Evolutionary conservation across 2,329 filamentous ascomycete species (phyloP), one percentile per base, ranked within the genome.

Genomic region (Anthostomella pinea): DNA sequence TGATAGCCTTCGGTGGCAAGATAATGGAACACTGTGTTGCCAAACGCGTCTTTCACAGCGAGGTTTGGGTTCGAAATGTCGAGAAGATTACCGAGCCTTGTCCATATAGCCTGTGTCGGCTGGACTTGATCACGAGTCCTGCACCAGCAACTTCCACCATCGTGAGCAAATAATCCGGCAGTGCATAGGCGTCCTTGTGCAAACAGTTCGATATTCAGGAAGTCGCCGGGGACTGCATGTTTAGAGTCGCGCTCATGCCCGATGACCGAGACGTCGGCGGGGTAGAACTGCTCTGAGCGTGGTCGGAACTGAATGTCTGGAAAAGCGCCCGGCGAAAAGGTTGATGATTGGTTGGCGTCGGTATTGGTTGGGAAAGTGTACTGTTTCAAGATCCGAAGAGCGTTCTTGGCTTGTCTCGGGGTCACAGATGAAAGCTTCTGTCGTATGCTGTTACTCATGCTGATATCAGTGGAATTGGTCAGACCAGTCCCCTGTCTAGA

Each of bases 1-100:
- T 47, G 48, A 24, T 46, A 35, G 2, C 29, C 38, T 5, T 39
- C 38, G 11, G 33, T 24, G 10, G 57, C 57, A 16, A 56, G 33
- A 30, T 35, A 34, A 28, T 79, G 75, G 19, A 75, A 73, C 28
- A 73, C 64, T 5, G 64, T 76, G 24, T 75, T 71, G 1, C 75
- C 75, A 43, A 75, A 78, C 23, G 64, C 53, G 43, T 79, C 75
- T 10, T 57, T 55, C 2, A 54, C 49, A 14, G 59, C 58, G 18
- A 73, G 33, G 33, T 60, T 49, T 15, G 67, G 55, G 22, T 51
- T 19, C 7, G 49, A 31, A 15, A 40, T 32, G 2, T 44, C 30
- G 5, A 60, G 30, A 8, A 72, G 41, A 3, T 53, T 39, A 0
- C 28, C 38, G 9, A 65, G 48, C 7, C 21, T 35, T 22, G 41